Evolutionary conservation across 768 basidiomycete species (phyloP).

Genomic region (Mycena amicta): DNA sequence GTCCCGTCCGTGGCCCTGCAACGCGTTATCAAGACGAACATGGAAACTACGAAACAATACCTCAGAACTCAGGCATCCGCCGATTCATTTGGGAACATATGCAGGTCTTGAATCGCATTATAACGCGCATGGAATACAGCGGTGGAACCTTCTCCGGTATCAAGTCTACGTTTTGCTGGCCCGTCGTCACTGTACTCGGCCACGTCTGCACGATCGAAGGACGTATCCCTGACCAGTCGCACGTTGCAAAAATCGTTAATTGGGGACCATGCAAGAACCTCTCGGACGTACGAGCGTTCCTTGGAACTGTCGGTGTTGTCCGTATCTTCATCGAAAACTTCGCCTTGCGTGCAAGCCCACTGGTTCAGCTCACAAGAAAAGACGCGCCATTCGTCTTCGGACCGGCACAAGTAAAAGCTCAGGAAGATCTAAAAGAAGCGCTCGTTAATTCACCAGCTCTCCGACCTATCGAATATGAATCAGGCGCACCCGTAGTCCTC

Average conservation of each 20-base stretch:
- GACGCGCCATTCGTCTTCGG: constrained; percentile 33
- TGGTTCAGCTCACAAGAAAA: constrained; percentile 29
- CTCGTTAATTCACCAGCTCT: constrained; percentile 30
- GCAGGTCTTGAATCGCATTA: background rate
- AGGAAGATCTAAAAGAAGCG: constrained; percentile 27
- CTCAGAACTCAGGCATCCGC: constrained; percentile 10
- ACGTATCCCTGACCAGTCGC: background rate
- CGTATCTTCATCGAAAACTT: constrained; percentile 35
- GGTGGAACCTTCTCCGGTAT: background rate
- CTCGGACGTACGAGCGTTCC: constrained; percentile 22
- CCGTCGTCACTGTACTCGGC: background rate
- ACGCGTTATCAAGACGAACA: constrained; percentile 19
- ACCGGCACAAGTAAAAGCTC: constrained; percentile 23
- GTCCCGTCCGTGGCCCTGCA: constrained; percentile 25
- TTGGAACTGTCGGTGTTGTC: constrained; percentile 31
- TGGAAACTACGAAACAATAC: constrained; percentile 18
- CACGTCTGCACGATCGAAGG: background rate
- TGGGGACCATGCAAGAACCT: background rate
- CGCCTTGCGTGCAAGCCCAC: constrained; percentile 21
- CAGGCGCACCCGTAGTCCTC: constrained; percentile 29
- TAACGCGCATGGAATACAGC: background rate
- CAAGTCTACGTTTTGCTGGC: background rate
- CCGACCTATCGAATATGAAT: constrained; percentile 34
- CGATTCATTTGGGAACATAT: background rate
- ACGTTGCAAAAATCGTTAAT: background rate